Conservation (phyloP, 1,139 yeast genomes). For the Torulaspora globosa region DNA sequence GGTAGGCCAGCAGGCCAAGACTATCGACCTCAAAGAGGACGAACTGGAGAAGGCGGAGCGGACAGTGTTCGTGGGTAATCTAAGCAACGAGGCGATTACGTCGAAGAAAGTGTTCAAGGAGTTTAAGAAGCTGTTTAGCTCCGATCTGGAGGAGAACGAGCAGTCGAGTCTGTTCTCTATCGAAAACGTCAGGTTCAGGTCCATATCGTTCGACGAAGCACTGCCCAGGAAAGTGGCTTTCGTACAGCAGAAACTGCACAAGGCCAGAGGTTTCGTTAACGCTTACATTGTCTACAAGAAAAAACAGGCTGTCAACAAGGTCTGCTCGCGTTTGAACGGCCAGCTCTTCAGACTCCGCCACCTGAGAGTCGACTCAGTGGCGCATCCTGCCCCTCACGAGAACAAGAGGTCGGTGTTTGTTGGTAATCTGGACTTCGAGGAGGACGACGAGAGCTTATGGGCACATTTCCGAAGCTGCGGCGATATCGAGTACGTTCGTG, state of each 20-base stretch:
- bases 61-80: constrained; percentile 87
- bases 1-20: constrained; percentile 32
- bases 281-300: constrained; percentile 75
- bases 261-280: constrained; percentile 73
- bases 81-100: constrained; percentile 61
- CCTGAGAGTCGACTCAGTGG: constrained; percentile 83
- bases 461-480: constrained; percentile 67
- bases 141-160: constrained; percentile 29
- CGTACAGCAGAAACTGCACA: constrained; percentile 73
- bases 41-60: constrained; percentile 83
- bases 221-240: constrained; percentile 91
- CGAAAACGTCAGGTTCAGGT: constrained; percentile 80
- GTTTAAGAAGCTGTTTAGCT: constrained; percentile 58
- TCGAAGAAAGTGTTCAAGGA: constrained; percentile 57
- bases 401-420: constrained; percentile 82
- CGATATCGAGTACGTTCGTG: constrained; percentile 79
- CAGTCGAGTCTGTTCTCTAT: constrained; percentile 42
- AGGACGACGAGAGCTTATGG: constrained; percentile 87
- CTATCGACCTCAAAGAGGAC: constrained; percentile 49
- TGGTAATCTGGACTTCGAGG: constrained; percentile 92
- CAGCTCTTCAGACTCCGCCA: constrained; percentile 66
- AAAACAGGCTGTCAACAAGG: constrained; percentile 46
- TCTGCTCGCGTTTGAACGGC: constrained; percentile 57
- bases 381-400: constrained; percentile 86
- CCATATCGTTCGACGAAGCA: constrained; percentile 83